Evolutionary conservation across 2,329 filamentous ascomycete species (phyloP).

Genomic region (Chaetomiaceae sp.): DNA sequence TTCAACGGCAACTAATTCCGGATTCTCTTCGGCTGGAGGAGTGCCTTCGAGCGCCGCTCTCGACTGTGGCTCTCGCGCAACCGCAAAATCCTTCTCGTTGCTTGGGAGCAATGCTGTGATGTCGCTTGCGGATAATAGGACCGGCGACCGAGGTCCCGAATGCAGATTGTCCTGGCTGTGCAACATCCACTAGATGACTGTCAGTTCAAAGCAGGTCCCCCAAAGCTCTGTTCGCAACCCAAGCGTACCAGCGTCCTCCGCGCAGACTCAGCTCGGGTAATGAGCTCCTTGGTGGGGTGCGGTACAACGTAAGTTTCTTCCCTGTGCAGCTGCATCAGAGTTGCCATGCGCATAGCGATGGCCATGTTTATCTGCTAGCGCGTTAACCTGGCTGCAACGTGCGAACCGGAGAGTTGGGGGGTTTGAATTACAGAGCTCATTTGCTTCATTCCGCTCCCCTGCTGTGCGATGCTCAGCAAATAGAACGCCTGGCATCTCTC

Average conservation of each 20-base stretch:
- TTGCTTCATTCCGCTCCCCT: slow-evolving; percentile 48
- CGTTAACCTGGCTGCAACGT: slow-evolving; percentile 14
- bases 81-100: slow-evolving; percentile 46
- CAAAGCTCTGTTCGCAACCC: background rate
- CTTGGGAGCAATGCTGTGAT: slow-evolving; percentile 50
- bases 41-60: slow-evolving; percentile 50
- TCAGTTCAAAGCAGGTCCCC: slow-evolving; percentile 1
- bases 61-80: slow-evolving; percentile 40
- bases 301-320: slow-evolving; percentile 47
- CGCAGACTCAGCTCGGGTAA: slow-evolving; percentile 49
- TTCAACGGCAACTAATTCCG: slow-evolving; percentile 36
- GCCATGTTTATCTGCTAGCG: slow-evolving; percentile 46
- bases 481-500: slow-evolving; percentile 55
- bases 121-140: slow-evolving; percentile 45
- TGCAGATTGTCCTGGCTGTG: slow-evolving; percentile 54
- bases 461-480: slow-evolving; percentile 52
- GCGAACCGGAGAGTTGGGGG: background rate
- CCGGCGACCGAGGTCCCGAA: slow-evolving; percentile 45
- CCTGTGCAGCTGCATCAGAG: slow-evolving; percentile 47
- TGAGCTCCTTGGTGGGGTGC: slow-evolving; percentile 38
- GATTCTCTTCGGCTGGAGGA: slow-evolving; percentile 42
- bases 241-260: slow-evolving; percentile 46
- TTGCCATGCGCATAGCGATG: slow-evolving; percentile 50
- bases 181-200: slow-evolving; percentile 47
- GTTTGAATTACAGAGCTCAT: slow-evolving; percentile 48